These are phyloP conservation scores for Desmodesmus armatus DNA, from an alignment of 139 green algal genomes.

Conservation along the genomic window DNA sequence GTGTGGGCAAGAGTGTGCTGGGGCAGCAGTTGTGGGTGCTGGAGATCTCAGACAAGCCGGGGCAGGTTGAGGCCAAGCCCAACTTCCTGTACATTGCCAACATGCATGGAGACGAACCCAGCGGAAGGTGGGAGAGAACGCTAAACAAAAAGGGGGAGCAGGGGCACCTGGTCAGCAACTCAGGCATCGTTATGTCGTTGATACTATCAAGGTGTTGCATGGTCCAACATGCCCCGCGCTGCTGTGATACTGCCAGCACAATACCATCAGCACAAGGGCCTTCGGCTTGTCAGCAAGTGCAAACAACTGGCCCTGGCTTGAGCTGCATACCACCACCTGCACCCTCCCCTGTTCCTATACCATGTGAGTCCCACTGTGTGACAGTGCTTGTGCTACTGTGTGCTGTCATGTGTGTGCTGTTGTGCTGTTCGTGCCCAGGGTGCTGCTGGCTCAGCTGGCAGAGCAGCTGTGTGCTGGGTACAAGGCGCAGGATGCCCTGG, in stretches of 20 bases:
- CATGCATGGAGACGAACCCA: slow-evolving; percentile 93
- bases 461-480: slow-evolving; percentile 84
- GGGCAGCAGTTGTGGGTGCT: slow-evolving; percentile 68
- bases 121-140: slow-evolving; percentile 62
- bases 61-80: slow-evolving; percentile 60
- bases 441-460: slow-evolving; percentile 79
- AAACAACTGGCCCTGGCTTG: neutral
- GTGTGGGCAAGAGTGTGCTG: slow-evolving; percentile 61
- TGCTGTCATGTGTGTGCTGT: too few species aligned
- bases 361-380: neutral
- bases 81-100: slow-evolving; percentile 82
- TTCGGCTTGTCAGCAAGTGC: neutral
- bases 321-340: neutral
- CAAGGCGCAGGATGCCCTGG: slow-evolving; percentile 43
- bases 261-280: too few species aligned
- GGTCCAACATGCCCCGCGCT: too few species aligned
- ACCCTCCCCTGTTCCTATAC: neutral
- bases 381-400: too few species aligned
- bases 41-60: slow-evolving; percentile 68
- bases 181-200: too few species aligned
- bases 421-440: slow-evolving; percentile 53
- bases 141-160: neutral
- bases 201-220: neutral
- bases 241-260: too few species aligned
- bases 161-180: neutral